A percentile compares a stretch with the other conserved stretches of the same genome.
phyloP scores from a whole-genome alignment of 2,329 filamentous ascomycete genomes.

The Fusarium drepaniforme region DNA sequence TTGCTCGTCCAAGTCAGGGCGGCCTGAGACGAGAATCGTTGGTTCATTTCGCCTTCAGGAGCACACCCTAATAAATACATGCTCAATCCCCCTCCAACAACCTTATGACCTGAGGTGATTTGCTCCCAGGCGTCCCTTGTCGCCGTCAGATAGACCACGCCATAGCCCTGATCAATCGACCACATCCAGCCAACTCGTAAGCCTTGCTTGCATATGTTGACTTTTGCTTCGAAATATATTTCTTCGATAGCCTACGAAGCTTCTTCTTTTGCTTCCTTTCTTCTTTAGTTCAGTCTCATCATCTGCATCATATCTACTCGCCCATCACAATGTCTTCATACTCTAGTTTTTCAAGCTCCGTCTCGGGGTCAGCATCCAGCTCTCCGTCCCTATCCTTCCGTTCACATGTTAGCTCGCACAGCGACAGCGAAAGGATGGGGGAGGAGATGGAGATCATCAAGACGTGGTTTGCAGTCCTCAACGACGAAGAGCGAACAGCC shows the following conservation, averaged over 20 bases:
- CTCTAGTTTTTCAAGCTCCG: constrained; percentile 30
- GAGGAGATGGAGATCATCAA: constrained; percentile 41
- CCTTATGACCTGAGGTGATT: constrained; percentile 43
- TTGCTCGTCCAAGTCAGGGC: constrained; percentile 33
- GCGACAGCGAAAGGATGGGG: constrained; percentile 30
- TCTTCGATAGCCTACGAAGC: constrained; percentile 6
- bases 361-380: constrained; percentile 39
- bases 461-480: constrained; percentile 42
- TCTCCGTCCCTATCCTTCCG: constrained; percentile 35
- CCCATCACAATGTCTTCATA: constrained; percentile 36
- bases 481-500: constrained; percentile 35
- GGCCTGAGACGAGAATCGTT: constrained; percentile 36
- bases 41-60: constrained; percentile 22
- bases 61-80: constrained; percentile 38
- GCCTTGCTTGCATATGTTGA: constrained; percentile 12
- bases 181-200: constrained; percentile 12
- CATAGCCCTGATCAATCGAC: constrained; percentile 38
- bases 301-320: not conserved
- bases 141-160: constrained; percentile 42
- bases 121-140: constrained; percentile 32
- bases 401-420: not conserved
- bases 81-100: constrained; percentile 44
- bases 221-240: constrained; percentile 2
- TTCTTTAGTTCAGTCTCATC: not conserved
- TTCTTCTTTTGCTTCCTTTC: not conserved